Evolutionary conservation across 2,329 filamentous ascomycete genomes (phyloP), one percentile per base, ranked within the genome.

Genomic region (Curvularia hawaiiensis): DNA sequence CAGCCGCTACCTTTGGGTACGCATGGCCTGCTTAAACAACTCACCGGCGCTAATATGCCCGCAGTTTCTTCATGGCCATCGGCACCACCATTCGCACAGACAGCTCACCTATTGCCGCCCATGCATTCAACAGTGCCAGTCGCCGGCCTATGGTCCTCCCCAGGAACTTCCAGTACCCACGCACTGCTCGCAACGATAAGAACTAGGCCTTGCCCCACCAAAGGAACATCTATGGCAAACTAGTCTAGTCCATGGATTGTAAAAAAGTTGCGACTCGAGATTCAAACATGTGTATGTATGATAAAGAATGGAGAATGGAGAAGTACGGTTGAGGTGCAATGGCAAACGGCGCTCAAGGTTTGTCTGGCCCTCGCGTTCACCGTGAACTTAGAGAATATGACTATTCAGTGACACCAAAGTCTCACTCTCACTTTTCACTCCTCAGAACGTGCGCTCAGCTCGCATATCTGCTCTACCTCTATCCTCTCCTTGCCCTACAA

Each of bases 61-160:
- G 7, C 65, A 88, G 85, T 53, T 97, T 98, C 81, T 99, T 99
- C 84, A 99, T 99, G 95, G 94, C 91, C 56, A 97, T 99, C 68
- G 95, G 95, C 67, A 97, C 92, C 69, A 93, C 96, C 44, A 97
- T 99, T 72, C 90, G 95, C 74, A 93, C 92, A 59, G 95, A 99
- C 69, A 88, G 91, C 64, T 91, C 91, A 43, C 88, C 90, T 38
- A 88, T 90, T 69, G 82, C 89, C 58, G 84, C 87, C 66, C 86
- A 92, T 74, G 86, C 90, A 56, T 97, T 94, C 80, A 85, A 87
- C 66, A 86, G 86, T 75, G 88, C 90, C 50, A 83, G 77, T 63
- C 74, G 89, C 69, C 85, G 86, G 62, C 91, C 93, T 24, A 87
- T 94, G 70, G 86, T 96, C 63, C 78, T 86, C 68, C 82, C 82